phyloP scores from a whole-genome alignment of 208 protist genomes.

The Novymonas esmeraldas region DNA sequence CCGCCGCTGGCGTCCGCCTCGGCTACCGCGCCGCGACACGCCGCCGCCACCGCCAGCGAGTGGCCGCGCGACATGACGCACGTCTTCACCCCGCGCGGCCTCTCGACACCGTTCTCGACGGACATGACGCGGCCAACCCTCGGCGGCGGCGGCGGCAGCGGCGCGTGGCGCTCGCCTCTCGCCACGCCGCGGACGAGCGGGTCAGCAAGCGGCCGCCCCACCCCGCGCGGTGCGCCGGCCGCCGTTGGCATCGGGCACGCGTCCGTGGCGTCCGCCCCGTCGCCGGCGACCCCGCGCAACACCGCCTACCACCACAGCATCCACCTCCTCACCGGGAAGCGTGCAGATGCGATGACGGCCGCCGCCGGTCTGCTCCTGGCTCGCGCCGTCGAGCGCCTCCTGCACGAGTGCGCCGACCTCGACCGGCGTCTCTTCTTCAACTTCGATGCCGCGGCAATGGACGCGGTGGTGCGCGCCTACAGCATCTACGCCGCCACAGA shows the following conservation, averaged over 20 bases:
- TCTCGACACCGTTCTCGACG: constrained; percentile 46
- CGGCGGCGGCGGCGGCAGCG: background rate
- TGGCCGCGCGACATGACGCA: constrained; percentile 60
- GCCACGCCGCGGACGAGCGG: constrained; percentile 28
- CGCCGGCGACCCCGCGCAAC: constrained; percentile 13
- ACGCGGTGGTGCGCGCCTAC: constrained; percentile 17
- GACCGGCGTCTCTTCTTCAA: constrained; percentile 57
- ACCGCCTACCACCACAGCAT: constrained; percentile 64
- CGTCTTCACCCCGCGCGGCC: constrained; percentile 73
- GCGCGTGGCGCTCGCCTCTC: constrained; percentile 1
- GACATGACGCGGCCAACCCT: constrained; percentile 34
- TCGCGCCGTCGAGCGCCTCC: constrained; percentile 24
- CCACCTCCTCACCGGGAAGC: constrained; percentile 69
- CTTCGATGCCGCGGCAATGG: constrained; percentile 8
- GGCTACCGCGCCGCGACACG: no score
- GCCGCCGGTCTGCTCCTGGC: constrained; percentile 30
- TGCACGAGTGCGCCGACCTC: constrained; percentile 41
- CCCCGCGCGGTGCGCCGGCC: constrained; percentile 17
- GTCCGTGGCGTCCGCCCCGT: constrained; percentile 13
- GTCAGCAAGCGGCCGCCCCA: constrained; percentile 21
- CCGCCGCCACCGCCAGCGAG: constrained; percentile 10
- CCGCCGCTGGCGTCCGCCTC: no score
- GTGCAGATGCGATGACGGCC: constrained; percentile 54
- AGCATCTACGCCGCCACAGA: constrained; percentile 2
- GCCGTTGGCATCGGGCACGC: background rate